phyloP scores from a whole-genome alignment of 495 filamentous ascomycete genomes.

The Hypoxylon intermedium region DNA sequence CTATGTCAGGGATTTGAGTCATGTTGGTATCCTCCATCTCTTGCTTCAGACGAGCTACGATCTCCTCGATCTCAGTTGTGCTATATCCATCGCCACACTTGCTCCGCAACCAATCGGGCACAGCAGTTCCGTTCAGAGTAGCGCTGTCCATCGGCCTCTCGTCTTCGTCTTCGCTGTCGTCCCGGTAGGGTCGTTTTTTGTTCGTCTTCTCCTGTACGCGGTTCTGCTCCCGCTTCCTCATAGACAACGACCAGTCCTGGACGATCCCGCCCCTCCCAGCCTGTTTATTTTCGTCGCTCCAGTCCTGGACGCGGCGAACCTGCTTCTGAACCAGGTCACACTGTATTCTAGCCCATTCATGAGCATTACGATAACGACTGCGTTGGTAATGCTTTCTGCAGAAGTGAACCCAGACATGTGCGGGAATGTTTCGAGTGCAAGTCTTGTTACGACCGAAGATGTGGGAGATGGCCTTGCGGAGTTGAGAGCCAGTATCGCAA shows the following conservation, averaged over 20 bases:
- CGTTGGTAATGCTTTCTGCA: conserved; percentile 91
- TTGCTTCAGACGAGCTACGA: conserved; percentile 44
- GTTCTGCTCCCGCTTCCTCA: conserved; percentile 63
- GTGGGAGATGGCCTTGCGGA: conserved; percentile 81
- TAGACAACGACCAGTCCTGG: conserved; percentile 55
- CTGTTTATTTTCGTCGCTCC: conserved; percentile 56
- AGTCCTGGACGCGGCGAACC: conserved; percentile 64
- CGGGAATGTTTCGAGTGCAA: conserved; percentile 71
- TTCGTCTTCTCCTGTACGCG: conserved; percentile 46
- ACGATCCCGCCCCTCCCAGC: conserved; percentile 51
- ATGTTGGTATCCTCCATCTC: conserved; percentile 43
- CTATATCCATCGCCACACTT: conserved; percentile 45
- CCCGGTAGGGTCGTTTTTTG: conserved; percentile 35
- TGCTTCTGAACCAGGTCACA: conserved; percentile 65
- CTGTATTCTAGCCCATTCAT: conserved; percentile 66
- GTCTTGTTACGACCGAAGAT: conserved; percentile 89
- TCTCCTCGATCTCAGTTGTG: conserved; percentile 46
- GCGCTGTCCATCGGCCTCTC: conserved; percentile 17
- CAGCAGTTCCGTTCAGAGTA: conserved; percentile 42
- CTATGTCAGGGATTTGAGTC: conserved; percentile 66
- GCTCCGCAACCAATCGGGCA: conserved; percentile 53
- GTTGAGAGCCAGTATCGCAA: conserved; percentile 59
- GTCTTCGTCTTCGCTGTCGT: conserved; percentile 44
- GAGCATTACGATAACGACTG: conserved; percentile 66
- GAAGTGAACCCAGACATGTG: conserved; percentile 69